phyloP scores from a whole-genome alignment of 2,329 filamentous ascomycete genomes.

The Paecilomyces variotii region DNA sequence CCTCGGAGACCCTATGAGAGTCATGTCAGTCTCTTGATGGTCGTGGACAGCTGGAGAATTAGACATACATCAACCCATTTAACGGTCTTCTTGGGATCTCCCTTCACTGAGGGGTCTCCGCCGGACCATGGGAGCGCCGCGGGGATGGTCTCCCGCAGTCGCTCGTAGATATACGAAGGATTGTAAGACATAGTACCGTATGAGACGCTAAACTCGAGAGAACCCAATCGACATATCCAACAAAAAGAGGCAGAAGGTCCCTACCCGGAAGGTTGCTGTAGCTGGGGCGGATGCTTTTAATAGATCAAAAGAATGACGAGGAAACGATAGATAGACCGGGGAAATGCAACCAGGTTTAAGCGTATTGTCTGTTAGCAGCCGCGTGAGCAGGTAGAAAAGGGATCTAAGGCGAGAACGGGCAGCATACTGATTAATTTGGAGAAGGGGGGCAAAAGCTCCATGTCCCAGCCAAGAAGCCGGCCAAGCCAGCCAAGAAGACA shows the following conservation, averaged over 20 bases:
- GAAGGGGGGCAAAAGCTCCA: not conserved
- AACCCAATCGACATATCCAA: not conserved
- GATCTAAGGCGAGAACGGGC: not conserved
- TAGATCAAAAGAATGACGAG: not conserved
- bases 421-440: not conserved
- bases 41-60: not conserved
- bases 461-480: not conserved
- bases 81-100: conserved; percentile 34
- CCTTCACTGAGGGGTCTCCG: conserved; percentile 17
- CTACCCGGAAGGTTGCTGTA: not conserved
- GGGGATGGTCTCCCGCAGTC: conserved; percentile 9
- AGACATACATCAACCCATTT: conserved; percentile 51
- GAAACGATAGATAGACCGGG: not conserved
- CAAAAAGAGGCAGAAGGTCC: not conserved
- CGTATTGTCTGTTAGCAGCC: not conserved
- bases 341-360: not conserved
- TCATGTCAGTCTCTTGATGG: not conserved
- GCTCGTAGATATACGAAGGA: conserved; percentile 11
- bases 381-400: not conserved
- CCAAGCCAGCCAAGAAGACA: not conserved
- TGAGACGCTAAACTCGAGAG: not conserved
- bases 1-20: conserved; percentile 43
- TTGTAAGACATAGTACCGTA: not conserved
- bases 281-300: not conserved
- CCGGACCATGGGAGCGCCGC: conserved; percentile 13